These are phyloP conservation scores for Penicillium sp. DNA, from an alignment of 2,329 filamentous ascomycete genomes.

Conservation along the genomic window DNA sequence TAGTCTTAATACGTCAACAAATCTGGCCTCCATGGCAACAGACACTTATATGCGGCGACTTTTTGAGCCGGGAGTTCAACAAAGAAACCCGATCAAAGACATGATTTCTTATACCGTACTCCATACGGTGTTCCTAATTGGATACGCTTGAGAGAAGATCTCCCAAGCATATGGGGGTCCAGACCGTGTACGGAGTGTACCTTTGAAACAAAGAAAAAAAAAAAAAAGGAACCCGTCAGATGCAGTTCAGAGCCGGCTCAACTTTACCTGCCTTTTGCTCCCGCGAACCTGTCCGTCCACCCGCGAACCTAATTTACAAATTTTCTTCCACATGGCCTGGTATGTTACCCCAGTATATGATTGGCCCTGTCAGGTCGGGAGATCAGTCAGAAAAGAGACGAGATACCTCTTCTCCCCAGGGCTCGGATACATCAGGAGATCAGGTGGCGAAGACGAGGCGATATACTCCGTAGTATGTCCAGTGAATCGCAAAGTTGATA, in stretches of 20 bases:
- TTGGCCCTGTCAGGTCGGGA: constrained; percentile 11
- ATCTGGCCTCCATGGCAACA: constrained; percentile 4
- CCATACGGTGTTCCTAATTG: not conserved
- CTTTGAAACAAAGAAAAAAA: constrained; percentile 2
- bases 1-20: not conserved
- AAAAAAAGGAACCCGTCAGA: constrained; percentile 5
- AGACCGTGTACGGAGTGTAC: not conserved
- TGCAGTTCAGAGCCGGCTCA: constrained; percentile 13
- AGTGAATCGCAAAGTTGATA: constrained; percentile 9
- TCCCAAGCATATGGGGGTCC: not conserved
- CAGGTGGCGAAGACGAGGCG: constrained; percentile 16
- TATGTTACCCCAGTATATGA: not conserved
- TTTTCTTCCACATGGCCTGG: constrained; percentile 3
- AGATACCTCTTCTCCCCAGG: constrained; percentile 3
- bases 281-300: constrained; percentile 21
- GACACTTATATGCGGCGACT: not conserved
- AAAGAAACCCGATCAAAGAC: not conserved
- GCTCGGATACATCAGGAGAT: constrained; percentile 18
- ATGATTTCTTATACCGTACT: not conserved
- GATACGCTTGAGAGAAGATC: not conserved
- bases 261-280: constrained; percentile 12
- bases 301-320: constrained; percentile 20
- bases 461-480: constrained; percentile 10
- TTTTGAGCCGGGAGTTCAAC: constrained; percentile 1
- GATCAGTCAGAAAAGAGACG: constrained; percentile 11